These are phyloP conservation scores for Pleodorina starrii DNA, from an alignment of 139 green algal species.

Conservation along the genomic window DNA sequence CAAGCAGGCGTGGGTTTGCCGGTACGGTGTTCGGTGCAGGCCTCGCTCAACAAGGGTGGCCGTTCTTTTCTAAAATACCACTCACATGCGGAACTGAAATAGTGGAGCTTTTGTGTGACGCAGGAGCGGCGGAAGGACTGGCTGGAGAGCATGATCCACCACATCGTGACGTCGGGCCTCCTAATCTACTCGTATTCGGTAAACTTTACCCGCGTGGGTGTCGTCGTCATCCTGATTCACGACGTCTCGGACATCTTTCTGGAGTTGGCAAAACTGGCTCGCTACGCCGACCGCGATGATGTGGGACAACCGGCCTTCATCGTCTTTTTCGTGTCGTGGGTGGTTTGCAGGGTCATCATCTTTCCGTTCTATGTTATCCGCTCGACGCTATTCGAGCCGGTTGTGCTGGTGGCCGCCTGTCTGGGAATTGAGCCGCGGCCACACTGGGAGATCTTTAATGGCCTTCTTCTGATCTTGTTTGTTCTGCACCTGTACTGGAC, in stretches of 20 bases:
- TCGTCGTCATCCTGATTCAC: conserved; percentile 88
- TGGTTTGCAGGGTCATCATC: conserved; percentile 73
- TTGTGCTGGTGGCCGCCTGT: conserved; percentile 55
- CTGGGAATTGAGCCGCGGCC: conserved; percentile 76
- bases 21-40: background rate
- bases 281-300: conserved; percentile 68
- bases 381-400: conserved; percentile 52
- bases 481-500: conserved; percentile 92
- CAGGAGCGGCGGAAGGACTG: conserved; percentile 89
- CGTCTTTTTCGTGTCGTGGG: conserved; percentile 81
- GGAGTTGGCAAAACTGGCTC: conserved; percentile 86
- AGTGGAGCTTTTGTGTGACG: background rate
- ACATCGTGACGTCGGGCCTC: conserved; percentile 80
- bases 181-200: conserved; percentile 64
- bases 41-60: too few species aligned
- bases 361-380: conserved; percentile 78
- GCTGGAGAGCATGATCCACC: conserved; percentile 84
- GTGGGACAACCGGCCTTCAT: conserved; percentile 61
- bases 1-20: background rate
- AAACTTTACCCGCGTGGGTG: conserved; percentile 85
- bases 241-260: conserved; percentile 93
- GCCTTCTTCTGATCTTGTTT: conserved; percentile 83
- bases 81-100: background rate
- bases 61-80: background rate
- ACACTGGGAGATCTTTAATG: conserved; percentile 88